Evolutionary conservation across 192 early-diverging fungal species (phyloP).

Genomic region (Ramicandelaber brevisporus): DNA sequence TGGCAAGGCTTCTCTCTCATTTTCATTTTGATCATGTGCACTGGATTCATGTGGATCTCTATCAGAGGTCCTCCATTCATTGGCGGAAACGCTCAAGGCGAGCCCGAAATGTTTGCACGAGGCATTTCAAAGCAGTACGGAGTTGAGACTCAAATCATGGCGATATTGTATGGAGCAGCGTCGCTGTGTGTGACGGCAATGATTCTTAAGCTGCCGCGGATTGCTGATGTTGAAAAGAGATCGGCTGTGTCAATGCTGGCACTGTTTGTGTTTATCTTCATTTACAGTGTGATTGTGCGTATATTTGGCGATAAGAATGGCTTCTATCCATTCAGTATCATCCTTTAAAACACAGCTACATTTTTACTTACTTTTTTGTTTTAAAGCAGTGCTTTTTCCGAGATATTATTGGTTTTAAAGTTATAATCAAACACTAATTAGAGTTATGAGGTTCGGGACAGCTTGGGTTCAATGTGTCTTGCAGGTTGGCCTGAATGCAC

Average conservation of each 20-base stretch:
- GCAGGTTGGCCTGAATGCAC: no score
- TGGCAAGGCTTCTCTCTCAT: slow-evolving; percentile 2
- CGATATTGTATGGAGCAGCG: slow-evolving; percentile 11
- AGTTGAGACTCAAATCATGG: slow-evolving; percentile 19
- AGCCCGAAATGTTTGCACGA: slow-evolving; percentile 13
- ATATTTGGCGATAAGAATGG: slow-evolving; percentile 19
- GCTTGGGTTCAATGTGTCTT: no score
- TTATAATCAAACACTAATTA: no score
- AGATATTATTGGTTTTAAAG: no score
- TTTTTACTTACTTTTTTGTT: no score
- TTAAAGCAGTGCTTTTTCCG: no score
- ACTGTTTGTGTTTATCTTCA: slow-evolving; percentile 9
- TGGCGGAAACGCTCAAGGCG: slow-evolving; percentile 11
- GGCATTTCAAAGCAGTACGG: slow-evolving; percentile 14
- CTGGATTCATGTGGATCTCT: slow-evolving; percentile 19
- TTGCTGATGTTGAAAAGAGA: slow-evolving; percentile 12
- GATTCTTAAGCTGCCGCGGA: slow-evolving; percentile 11
- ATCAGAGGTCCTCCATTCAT: slow-evolving; percentile 16
- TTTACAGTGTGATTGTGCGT: slow-evolving; percentile 16
- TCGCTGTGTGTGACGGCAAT: slow-evolving; percentile 15
- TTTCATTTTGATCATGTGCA: slow-evolving; percentile 19
- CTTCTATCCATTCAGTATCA: slow-evolving; percentile 13
- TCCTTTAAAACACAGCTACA: no score
- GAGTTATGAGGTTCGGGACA: no score
- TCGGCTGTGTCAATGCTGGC: slow-evolving; percentile 12